Conservation (phyloP, 139 green algal species). For the Coccomyxa sp. region DNA sequence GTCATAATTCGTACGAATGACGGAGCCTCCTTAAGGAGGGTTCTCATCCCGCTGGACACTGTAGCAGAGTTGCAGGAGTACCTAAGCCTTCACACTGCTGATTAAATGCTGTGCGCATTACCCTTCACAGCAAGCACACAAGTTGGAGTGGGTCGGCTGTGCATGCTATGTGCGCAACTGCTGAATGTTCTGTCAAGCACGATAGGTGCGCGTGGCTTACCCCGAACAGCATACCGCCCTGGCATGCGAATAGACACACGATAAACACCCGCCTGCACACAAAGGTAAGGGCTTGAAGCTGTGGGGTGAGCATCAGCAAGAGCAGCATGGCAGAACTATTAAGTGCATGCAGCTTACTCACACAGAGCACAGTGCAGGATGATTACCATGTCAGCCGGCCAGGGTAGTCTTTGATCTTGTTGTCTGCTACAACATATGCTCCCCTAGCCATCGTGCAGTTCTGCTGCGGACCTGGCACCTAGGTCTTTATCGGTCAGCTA, state of each 20-base stretch:
- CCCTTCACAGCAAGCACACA: background rate
- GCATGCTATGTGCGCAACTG: background rate
- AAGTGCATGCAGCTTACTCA: background rate
- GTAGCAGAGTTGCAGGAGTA: too few relatives aligned
- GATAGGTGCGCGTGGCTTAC: background rate
- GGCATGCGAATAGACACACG: slow-evolving; percentile 26
- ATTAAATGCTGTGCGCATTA: too few relatives aligned
- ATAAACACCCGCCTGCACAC: background rate
- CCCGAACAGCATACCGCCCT: slow-evolving; percentile 49
- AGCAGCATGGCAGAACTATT: background rate
- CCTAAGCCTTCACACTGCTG: too few relatives aligned
- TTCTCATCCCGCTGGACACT: too few relatives aligned
- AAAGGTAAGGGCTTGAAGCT: background rate
- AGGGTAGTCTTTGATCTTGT: background rate
- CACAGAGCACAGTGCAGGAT: background rate
- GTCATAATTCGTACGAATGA: background rate
- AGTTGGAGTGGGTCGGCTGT: background rate
- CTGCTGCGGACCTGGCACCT: too few relatives aligned
- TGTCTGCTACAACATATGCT: background rate
- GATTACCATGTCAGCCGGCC: background rate
- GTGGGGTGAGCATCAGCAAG: background rate
- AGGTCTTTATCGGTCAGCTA: too few relatives aligned
- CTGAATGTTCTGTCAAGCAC: background rate
- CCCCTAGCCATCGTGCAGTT: background rate
- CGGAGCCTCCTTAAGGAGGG: too few relatives aligned